phyloP scores from a whole-genome alignment of 306 rosid genomes.

The Arachis hypogaea region DNA sequence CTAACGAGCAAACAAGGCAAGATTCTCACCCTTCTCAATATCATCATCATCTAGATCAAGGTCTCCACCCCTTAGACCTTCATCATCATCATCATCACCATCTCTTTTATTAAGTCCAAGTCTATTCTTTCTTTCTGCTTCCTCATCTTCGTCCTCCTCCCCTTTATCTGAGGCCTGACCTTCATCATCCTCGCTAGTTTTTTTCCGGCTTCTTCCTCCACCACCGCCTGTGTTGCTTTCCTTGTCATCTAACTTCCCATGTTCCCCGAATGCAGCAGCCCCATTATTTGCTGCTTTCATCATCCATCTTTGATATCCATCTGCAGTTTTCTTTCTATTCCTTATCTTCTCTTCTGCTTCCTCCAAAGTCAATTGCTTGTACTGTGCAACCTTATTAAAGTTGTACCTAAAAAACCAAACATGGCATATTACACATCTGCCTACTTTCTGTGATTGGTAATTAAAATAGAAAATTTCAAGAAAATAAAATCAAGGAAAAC shows the following conservation, averaged over 20 bases:
- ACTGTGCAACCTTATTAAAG: slow-evolving; percentile 93
- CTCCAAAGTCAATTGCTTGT: slow-evolving; percentile 90
- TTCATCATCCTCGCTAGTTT: slow-evolving; percentile 68
- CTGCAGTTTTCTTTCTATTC: slow-evolving; percentile 93
- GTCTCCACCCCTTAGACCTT: slow-evolving; percentile 77
- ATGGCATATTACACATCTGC: slow-evolving; percentile 16
- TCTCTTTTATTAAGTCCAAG: slow-evolving; percentile 66
- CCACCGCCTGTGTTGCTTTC: slow-evolving; percentile 56
- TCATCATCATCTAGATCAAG: slow-evolving; percentile 84
- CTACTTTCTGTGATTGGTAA: slow-evolving; percentile 21
- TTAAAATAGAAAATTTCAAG: slow-evolving; percentile 12
- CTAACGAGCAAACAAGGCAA: slow-evolving; percentile 23
- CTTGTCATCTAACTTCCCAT: slow-evolving; percentile 72
- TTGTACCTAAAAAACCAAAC: slow-evolving; percentile 73
- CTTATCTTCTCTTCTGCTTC: slow-evolving; percentile 99
- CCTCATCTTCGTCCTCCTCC: slow-evolving; percentile 93
- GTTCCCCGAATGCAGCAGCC: slow-evolving; percentile 86
- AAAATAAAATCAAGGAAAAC: not conserved
- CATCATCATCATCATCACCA: slow-evolving; percentile 88
- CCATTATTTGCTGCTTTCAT: slow-evolving; percentile 96
- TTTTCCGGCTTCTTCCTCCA: slow-evolving; percentile 67
- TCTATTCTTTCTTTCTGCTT: slow-evolving; percentile 70
- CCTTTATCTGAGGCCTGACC: slow-evolving; percentile 87
- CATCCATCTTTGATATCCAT: slow-evolving; percentile 99
- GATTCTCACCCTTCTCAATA: slow-evolving; percentile 70